A percentile compares a stretch with the other conserved stretches of the same genome.
Evolutionary conservation across 1,139 yeast species (phyloP).

Genomic region (Lizanozyma gosingica): DNA sequence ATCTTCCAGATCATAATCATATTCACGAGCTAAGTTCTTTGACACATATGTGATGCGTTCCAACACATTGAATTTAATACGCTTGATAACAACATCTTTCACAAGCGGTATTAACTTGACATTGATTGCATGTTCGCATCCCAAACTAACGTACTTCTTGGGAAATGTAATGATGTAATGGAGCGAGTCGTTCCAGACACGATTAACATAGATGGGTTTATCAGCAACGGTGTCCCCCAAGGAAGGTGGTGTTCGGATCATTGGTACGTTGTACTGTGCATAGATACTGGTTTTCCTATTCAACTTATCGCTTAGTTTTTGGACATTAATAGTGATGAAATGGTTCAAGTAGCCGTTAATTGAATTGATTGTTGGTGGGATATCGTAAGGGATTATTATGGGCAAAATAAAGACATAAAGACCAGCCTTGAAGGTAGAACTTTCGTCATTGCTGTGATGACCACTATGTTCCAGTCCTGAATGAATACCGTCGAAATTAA

Average conservation of each 20-base stretch:
- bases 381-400: conserved; percentile 54
- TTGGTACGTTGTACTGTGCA: conserved; percentile 34
- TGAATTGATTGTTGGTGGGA: conserved; percentile 62
- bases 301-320: conserved; percentile 27
- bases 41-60: conserved; percentile 68
- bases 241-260: conserved; percentile 76
- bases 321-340: conserved; percentile 21
- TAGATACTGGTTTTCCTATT: conserved; percentile 23
- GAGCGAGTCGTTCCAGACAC: conserved; percentile 74
- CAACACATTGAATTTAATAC: conserved; percentile 62
- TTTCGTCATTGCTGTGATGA: conserved; percentile 3
- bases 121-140: conserved; percentile 50
- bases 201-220: conserved; percentile 74
- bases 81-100: conserved; percentile 57
- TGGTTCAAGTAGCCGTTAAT: conserved; percentile 43
- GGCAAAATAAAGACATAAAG: conserved; percentile 74
- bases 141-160: conserved; percentile 63
- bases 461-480: neutral
- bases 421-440: conserved; percentile 49
- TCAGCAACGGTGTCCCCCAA: conserved; percentile 63
- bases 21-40: conserved; percentile 43
- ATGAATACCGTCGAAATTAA: neutral
- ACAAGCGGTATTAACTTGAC: conserved; percentile 68
- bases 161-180: conserved; percentile 76
- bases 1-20: conserved; percentile 46